Evolutionary conservation across 345 rosid species (phyloP).

Genomic region (Physaria fendleri): DNA sequence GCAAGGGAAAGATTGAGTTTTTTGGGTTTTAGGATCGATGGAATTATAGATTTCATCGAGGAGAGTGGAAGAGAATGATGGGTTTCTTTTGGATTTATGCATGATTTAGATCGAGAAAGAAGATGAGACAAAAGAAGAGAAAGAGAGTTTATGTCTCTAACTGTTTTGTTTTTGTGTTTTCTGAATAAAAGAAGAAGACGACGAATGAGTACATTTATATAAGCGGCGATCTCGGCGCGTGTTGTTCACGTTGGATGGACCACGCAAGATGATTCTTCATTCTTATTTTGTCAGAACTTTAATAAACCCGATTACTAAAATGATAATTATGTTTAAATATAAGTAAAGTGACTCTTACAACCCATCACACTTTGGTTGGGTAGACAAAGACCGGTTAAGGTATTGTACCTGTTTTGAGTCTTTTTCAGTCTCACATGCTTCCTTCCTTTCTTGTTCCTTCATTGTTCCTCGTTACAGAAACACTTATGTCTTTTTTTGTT

Average conservation of each 20-base stretch:
- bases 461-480: conserved; percentile 25
- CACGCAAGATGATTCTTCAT: conserved; percentile 1
- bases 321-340: neutral
- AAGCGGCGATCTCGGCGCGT: conserved; percentile 22
- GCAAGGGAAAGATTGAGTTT: conserved; percentile 32
- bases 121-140: conserved; percentile 17
- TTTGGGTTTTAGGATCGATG: conserved; percentile 42
- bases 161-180: neutral
- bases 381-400: conserved; percentile 29
- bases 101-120: conserved; percentile 8
- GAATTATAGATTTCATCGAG: conserved; percentile 94
- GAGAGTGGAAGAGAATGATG: conserved; percentile 84
- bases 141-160: neutral
- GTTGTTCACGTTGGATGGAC: conserved; percentile 22
- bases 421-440: conserved; percentile 32
- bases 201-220: conserved; percentile 18
- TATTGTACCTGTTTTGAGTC: conserved; percentile 22
- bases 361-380: conserved; percentile 17
- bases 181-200: conserved; percentile 8
- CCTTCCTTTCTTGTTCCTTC: conserved; percentile 28
- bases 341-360: conserved; percentile 12
- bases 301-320: neutral
- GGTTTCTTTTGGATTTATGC: conserved; percentile 41
- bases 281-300: neutral
- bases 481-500: conserved; percentile 18